phyloP scores from a whole-genome alignment of 176 grass and related monocot species.

The Alopecurus myosuroides region DNA sequence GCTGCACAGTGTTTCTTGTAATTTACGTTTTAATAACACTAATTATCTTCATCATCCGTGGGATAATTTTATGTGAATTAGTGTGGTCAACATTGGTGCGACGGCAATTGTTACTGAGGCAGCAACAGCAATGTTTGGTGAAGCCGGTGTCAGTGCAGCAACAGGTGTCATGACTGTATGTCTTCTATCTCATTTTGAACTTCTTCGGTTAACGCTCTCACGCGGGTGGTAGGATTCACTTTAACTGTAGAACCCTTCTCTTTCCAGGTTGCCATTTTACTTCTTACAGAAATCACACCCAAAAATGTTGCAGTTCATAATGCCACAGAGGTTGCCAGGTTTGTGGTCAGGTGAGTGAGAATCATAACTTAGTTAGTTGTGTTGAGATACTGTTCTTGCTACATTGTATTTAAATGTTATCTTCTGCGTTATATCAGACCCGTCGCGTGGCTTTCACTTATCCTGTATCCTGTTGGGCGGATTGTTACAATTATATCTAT shows the following conservation, averaged over 20 bases:
- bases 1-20: not conserved
- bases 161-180: conserved; percentile 98
- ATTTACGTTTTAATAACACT: conserved; percentile 2
- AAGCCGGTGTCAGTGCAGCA: conserved; percentile 89
- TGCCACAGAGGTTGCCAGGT: conserved; percentile 87
- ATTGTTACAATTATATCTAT: conserved; percentile 91
- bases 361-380: not conserved
- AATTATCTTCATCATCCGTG: not conserved
- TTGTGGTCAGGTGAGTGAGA: conserved; percentile 89
- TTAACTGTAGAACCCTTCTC: not conserved
- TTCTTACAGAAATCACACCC: conserved; percentile 96
- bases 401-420: conserved; percentile 22
- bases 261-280: conserved; percentile 83
- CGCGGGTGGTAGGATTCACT: not conserved
- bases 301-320: conserved; percentile 98
- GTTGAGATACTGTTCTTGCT: not conserved
- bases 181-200: conserved; percentile 4
- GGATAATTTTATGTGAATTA: conserved; percentile 39
- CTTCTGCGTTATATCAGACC: conserved; percentile 75
- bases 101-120: conserved; percentile 96
- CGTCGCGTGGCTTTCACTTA: conserved; percentile 89
- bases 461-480: conserved; percentile 92
- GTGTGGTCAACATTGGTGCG: conserved; percentile 93
- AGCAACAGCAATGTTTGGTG: conserved; percentile 94
- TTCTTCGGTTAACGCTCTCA: conserved; percentile 6